phyloP scores from a whole-genome alignment of 75 land plant species.

The Adiantum capillusveneris region DNA sequence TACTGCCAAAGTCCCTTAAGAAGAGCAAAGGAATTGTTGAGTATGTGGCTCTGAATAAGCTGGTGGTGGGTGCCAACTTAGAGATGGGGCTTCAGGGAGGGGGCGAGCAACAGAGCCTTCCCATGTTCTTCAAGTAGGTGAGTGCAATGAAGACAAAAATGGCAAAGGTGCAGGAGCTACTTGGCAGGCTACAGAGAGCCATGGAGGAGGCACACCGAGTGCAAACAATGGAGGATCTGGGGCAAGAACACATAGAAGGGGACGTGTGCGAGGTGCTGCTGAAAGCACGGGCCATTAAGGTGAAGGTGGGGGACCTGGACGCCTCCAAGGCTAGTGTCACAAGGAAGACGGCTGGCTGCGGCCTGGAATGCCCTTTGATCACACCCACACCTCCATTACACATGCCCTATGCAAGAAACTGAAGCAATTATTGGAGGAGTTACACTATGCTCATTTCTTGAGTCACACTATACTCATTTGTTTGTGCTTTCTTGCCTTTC shows the following conservation, averaged over 20 bases:
- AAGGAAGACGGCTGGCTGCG: slow-evolving; percentile 31
- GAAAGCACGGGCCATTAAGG: slow-evolving; percentile 38
- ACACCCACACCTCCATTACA: slow-evolving; percentile 31
- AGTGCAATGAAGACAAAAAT: slow-evolving; percentile 31
- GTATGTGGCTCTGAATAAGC: no score
- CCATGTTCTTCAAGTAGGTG: slow-evolving; percentile 42
- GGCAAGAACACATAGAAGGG: slow-evolving; percentile 40
- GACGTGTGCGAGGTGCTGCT: slow-evolving; percentile 28
- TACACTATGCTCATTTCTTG: no score
- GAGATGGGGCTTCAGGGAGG: background rate
- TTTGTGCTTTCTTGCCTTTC: no score
- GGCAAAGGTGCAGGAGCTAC: slow-evolving; percentile 17
- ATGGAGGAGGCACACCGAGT: slow-evolving; percentile 42
- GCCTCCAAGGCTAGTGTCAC: slow-evolving; percentile 31
- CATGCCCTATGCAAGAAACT: slow-evolving; percentile 44
- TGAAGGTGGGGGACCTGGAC: slow-evolving; percentile 37
- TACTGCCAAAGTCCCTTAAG: no score
- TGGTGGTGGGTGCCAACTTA: no score
- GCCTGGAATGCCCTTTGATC: slow-evolving; percentile 34
- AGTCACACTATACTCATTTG: no score
- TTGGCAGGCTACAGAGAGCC: slow-evolving; percentile 20
- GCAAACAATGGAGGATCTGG: slow-evolving; percentile 19
- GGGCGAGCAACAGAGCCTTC: slow-evolving; percentile 21
- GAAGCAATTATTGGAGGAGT: slow-evolving; percentile 59
- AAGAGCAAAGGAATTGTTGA: no score